Base-by-base conservation (phyloP, 176 grass and related monocot genomes). In the Alloteropsis semialata region DNA sequence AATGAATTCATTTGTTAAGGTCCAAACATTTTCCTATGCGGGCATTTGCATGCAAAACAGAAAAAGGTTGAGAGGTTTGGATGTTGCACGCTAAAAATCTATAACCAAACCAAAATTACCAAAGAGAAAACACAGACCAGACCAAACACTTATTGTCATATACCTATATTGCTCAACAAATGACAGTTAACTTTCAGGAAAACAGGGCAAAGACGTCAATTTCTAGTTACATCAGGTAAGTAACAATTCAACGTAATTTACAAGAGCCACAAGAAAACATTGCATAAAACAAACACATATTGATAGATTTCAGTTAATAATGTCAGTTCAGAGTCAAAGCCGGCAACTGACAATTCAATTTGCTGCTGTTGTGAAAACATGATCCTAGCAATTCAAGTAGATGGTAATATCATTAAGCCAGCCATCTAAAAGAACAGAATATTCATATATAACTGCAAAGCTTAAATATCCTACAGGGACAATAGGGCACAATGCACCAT, bases 361-460 rank as follows among this genome's bases (percentile, higher is more conserved):
- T n/a, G n/a, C n/a, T n/a, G n/a, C n/a, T n/a, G 65, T 38, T 16
- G 3, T 80, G 22, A 21, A 61, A 6, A 36, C 79, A 30, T 66
- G 36, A 17, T 55, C 5, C 6, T 44, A 46, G 16, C 22, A 55
- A 46, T 66, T 39, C 57, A 27, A 27, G 29, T 69, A 37, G 39
- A 76, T 48, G 8, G 8, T 28, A 79, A 69, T 80, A n/a, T 25
- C 22, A 77, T 69, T 50, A 51, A 83, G 15, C n/a, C n/a, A n/a
- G n/a, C n/a, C n/a, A n/a, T n/a, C n/a, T n/a, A n/a, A n/a, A n/a
- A n/a, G n/a, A n/a, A n/a, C n/a, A n/a, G n/a, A n/a, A n/a, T n/a
- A n/a, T n/a, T n/a, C n/a, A n/a, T n/a, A n/a, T n/a, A n/a, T n/a
- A n/a, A n/a, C n/a, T n/a, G n/a, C n/a, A n/a, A n/a, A n/a, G n/a